These are phyloP conservation scores for Mycena capillaripes DNA, from an alignment of 768 basidiomycete species.

Conservation along the genomic window DNA sequence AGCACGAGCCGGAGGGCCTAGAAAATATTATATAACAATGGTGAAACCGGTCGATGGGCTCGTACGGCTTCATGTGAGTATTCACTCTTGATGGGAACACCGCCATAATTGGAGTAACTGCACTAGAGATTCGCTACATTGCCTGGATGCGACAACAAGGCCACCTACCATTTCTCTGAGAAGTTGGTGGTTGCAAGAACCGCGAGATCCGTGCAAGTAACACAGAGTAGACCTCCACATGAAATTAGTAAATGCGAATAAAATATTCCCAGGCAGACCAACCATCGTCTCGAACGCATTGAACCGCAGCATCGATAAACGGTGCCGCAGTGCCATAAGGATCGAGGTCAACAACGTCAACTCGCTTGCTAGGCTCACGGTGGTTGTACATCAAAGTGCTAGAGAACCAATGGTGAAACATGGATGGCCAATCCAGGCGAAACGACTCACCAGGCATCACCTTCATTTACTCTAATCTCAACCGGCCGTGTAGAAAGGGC, in stretches of 20 bases:
- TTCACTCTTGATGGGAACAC: conserved; percentile 90
- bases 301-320: conserved; percentile 95
- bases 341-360: conserved; percentile 97
- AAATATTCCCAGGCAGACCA: conserved; percentile 37
- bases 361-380: conserved; percentile 77
- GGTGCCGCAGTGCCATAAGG: conserved; percentile 98
- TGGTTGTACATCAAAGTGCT: conserved; percentile 94
- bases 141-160: not conserved
- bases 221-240: conserved; percentile 83
- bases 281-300: conserved; percentile 91
- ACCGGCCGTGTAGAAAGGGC: conserved; percentile 42
- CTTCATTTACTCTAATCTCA: conserved; percentile 88
- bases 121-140: not conserved
- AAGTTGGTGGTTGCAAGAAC: conserved; percentile 95
- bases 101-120: conserved; percentile 97
- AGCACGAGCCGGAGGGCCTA: conserved; percentile 95
- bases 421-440: not conserved
- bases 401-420: conserved; percentile 8
- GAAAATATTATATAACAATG: conserved; percentile 12
- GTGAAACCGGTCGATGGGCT: conserved; percentile 8
- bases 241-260: not conserved
- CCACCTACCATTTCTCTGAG: conserved; percentile 92
- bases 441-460: conserved; percentile 87
- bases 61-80: conserved; percentile 94
- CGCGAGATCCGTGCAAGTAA: conserved; percentile 96